These are phyloP conservation scores for Cladophialophora bantiana DNA, from an alignment of 2,329 filamentous ascomycete genomes.

Conservation along the genomic window DNA sequence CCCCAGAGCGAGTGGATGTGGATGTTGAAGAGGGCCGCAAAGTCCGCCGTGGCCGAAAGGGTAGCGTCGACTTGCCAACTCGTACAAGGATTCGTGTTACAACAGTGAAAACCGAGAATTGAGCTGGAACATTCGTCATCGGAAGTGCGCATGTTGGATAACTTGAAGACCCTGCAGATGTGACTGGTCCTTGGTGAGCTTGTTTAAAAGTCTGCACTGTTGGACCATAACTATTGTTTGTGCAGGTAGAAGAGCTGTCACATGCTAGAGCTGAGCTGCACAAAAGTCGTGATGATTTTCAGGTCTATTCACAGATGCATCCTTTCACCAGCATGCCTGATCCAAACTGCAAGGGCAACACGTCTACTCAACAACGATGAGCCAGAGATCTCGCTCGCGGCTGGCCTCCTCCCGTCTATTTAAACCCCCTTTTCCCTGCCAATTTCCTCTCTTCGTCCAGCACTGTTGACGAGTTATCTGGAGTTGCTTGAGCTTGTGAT, in stretches of 20 bases:
- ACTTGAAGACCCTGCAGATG: too few relatives aligned
- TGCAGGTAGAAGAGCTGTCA: neutral
- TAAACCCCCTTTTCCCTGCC: neutral
- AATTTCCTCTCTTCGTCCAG: neutral
- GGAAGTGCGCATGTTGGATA: neutral
- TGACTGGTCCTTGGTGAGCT: neutral
- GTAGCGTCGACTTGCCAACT: conserved; percentile 20
- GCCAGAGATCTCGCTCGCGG: neutral
- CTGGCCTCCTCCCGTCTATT: neutral
- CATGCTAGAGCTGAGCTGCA: neutral
- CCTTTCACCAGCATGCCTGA: neutral
- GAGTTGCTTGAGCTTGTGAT: neutral
- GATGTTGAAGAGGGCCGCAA: neutral
- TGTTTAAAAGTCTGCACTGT: neutral
- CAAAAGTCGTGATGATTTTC: neutral
- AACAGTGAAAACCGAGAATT: neutral
- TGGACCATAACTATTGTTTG: neutral
- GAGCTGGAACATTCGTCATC: neutral
- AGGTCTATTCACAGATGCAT: neutral
- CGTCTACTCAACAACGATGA: neutral
- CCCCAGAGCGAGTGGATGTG: neutral
- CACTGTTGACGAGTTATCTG: neutral
- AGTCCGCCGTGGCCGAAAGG: conserved; percentile 2
- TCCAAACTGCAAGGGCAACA: neutral
- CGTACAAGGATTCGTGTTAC: conserved; percentile 9